These are phyloP conservation scores for Candida maesae DNA, from an alignment of 805 yeast genomes.

Conservation along the genomic window DNA sequence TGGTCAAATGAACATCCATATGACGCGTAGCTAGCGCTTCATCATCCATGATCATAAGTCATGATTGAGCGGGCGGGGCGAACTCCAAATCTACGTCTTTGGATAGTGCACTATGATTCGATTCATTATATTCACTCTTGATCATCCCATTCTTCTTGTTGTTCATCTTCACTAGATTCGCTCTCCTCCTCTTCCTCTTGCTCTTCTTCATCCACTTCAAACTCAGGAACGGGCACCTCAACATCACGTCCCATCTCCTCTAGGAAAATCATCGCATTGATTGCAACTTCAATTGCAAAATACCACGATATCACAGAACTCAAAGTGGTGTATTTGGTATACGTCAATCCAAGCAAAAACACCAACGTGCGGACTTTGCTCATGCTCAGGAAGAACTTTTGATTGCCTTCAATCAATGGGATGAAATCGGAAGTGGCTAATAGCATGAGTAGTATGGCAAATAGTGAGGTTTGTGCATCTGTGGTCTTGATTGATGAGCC, in stretches of 20 bases:
- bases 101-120: too few species aligned
- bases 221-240: not conserved
- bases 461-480: constrained; percentile 2
- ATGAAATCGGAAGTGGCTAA: constrained; percentile 7
- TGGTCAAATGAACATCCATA: too few species aligned
- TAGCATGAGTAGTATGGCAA: not conserved
- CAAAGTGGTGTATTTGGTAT: not conserved
- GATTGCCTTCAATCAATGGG: constrained; percentile 9
- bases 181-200: not conserved
- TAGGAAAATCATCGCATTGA: not conserved
- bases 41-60: too few species aligned
- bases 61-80: too few species aligned
- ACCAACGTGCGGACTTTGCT: constrained; percentile 1
- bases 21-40: too few species aligned
- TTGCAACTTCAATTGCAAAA: not conserved
- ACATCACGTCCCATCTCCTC: not conserved
- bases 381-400: constrained; percentile 6
- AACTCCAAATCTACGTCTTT: too few species aligned
- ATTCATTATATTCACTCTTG: not conserved
- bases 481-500: constrained; percentile 1
- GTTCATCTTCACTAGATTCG: not conserved
- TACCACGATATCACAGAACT: not conserved
- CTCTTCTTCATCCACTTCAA: not conserved
- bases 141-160: not conserved
- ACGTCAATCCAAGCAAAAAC: not conserved